Base-by-base conservation (phyloP, 441 rosid species). In the Pelargonium cotyledonis region DNA sequence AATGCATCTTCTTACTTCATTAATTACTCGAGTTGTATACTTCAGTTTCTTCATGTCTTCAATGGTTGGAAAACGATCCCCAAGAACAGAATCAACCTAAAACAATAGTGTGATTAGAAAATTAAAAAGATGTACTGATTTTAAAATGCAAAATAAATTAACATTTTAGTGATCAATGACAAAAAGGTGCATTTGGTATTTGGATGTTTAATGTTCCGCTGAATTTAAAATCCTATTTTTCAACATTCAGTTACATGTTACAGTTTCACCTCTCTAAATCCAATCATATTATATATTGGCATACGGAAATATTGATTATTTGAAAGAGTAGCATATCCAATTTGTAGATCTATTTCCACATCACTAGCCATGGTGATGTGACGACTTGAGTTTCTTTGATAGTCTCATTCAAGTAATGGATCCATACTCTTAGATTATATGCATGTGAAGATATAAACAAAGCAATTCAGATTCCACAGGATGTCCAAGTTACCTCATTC, bases 11-110 rank as follows among this genome's bases (percentile, higher is more conserved):
- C 79, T 78, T 80, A 89, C 99, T 85, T 95, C 99, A 72, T 95
- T 95, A 71, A 95, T 89, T 72, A 95, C 96, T 72, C 97, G 87
- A 61, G 92, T 89, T 41, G 97, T 91, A 78, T 95, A 95, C 81
- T 86, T 91, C 61, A 95, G 91, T 74, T 84, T 91, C 84, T 89
- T 95, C 91, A 90, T 72, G 78, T 90, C 99, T 66, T 86, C 95
- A 11, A 86, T 82, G 67, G 91, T 86, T 60, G 97, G 99, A 73
- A 81, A 82, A 64, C 89, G 88, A 79, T 95, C 96, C 63, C 99
- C 97, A 68, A 95, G 76, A 80, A 95, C 86, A 70, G 88, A 81
- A 82, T 95, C 99, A 79, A 91, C 96, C 97, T 94, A 70, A 47
- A 70, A 79, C 0, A 18, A 65, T 38, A 9, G n/a, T 16, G 53